These are phyloP conservation scores for Monosporascus cannonballus DNA, from an alignment of 2,329 filamentous ascomycete genomes.

Conservation along the genomic window DNA sequence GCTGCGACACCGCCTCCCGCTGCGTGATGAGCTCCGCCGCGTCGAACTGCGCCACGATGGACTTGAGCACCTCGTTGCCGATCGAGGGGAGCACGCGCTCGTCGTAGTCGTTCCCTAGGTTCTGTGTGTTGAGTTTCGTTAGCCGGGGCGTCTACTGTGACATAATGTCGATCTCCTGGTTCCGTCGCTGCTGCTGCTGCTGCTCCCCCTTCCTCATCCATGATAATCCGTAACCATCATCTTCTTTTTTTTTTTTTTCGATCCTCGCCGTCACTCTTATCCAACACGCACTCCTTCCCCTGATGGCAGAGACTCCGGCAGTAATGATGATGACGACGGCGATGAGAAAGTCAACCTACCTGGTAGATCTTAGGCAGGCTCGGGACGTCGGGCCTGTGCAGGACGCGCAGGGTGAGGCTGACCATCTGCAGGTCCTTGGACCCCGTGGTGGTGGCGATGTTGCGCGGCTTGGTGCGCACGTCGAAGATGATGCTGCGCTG, in stretches of 20 bases:
- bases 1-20: slow-evolving; percentile 91
- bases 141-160: background rate
- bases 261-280: too few species aligned
- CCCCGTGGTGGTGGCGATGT: slow-evolving; percentile 94
- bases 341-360: slow-evolving; percentile 44
- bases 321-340: background rate
- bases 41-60: slow-evolving; percentile 98
- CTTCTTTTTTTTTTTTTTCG: too few species aligned
- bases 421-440: slow-evolving; percentile 99
- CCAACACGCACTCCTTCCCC: too few species aligned
- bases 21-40: slow-evolving; percentile 98
- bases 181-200: background rate
- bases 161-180: background rate
- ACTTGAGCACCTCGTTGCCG: slow-evolving; percentile 98
- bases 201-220: background rate
- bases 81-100: slow-evolving; percentile 97
- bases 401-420: slow-evolving; percentile 89
- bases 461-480: slow-evolving; percentile 93
- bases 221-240: background rate
- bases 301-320: too few species aligned
- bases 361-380: slow-evolving; percentile 97
- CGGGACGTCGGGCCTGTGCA: slow-evolving; percentile 91
- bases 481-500: slow-evolving; percentile 94
- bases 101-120: slow-evolving; percentile 96
- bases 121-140: slow-evolving; percentile 45